Conservation (phyloP, 78 protist genomes). For the Cavenderia fasciculata region DNA sequence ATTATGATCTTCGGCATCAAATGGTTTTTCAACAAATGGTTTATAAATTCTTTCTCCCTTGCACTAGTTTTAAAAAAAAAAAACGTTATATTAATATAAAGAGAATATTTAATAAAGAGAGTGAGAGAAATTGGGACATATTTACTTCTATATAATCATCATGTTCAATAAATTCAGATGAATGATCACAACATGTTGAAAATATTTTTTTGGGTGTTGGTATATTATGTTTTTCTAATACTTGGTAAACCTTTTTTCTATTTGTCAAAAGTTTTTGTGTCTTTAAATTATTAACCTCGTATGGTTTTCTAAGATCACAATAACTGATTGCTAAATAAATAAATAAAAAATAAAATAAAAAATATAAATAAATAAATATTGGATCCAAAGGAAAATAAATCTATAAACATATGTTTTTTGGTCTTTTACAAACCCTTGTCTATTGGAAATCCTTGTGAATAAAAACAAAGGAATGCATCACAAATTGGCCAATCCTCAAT, state of each 20-base stretch:
- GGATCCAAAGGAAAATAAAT: too few species aligned
- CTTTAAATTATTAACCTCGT: slow-evolving; percentile 84
- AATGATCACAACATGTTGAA: neutral
- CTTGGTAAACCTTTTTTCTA: slow-evolving; percentile 72
- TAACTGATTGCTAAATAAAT: slow-evolving; percentile 40
- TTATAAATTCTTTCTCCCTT: slow-evolving; percentile 83
- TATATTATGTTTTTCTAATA: slow-evolving; percentile 42
- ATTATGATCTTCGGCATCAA: slow-evolving; percentile 95
- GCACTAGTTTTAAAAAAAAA: neutral
- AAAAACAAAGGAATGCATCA: slow-evolving; percentile 87
- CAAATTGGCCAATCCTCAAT: slow-evolving; percentile 89
- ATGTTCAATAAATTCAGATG: slow-evolving; percentile 6
- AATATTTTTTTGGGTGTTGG: slow-evolving; percentile 72
- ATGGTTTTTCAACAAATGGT: slow-evolving; percentile 98
- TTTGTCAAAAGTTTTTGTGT: slow-evolving; percentile 72
- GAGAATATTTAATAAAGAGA: neutral
- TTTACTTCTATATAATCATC: slow-evolving; percentile 65
- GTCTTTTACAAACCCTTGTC: slow-evolving; percentile 53
- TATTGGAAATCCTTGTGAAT: slow-evolving; percentile 91
- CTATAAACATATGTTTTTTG: too few species aligned
- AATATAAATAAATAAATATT: neutral
- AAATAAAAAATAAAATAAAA: neutral
- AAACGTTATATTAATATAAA: neutral
- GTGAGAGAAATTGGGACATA: neutral
- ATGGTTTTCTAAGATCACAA: slow-evolving; percentile 74